Evolutionary conservation across 768 basidiomycete genomes (phyloP).

Genomic region (Pleurotus giganteus): DNA sequence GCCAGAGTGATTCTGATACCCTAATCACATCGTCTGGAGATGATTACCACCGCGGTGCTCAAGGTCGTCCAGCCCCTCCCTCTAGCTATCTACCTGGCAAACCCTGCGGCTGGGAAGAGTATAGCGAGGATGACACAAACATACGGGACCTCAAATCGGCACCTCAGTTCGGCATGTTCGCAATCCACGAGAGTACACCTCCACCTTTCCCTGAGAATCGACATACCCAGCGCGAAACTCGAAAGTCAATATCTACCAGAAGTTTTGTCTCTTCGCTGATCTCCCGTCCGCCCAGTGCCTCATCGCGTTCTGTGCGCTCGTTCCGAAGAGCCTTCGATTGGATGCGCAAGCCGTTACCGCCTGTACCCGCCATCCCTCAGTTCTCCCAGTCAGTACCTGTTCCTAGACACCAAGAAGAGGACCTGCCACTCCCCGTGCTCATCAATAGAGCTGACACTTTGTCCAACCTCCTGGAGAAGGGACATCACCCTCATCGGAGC

Average conservation of each 20-base stretch:
- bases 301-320: constrained; percentile 22
- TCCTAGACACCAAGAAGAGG: constrained; percentile 42
- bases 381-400: constrained; percentile 39
- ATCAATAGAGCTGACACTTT: constrained; percentile 46
- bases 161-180: neutral
- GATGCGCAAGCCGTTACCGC: constrained; percentile 58
- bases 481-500: constrained; percentile 51
- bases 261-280: constrained; percentile 51
- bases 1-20: constrained; percentile 38
- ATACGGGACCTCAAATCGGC: neutral
- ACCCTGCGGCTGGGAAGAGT: neutral
- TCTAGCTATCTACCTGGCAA: constrained; percentile 11
- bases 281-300: constrained; percentile 42
- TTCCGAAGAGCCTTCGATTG: constrained; percentile 35
- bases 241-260: constrained; percentile 36
- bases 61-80: constrained; percentile 15
- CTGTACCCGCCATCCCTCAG: constrained; percentile 51
- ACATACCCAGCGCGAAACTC: constrained; percentile 1
- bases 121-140: neutral
- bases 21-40: constrained; percentile 31
- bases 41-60: constrained; percentile 16
- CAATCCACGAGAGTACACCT: constrained; percentile 9
- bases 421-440: constrained; percentile 50
- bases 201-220: constrained; percentile 33
- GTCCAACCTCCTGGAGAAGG: constrained; percentile 48